Evolutionary conservation across 306 rosid species (phyloP).

Genomic region (Lathyrus aphaca): DNA sequence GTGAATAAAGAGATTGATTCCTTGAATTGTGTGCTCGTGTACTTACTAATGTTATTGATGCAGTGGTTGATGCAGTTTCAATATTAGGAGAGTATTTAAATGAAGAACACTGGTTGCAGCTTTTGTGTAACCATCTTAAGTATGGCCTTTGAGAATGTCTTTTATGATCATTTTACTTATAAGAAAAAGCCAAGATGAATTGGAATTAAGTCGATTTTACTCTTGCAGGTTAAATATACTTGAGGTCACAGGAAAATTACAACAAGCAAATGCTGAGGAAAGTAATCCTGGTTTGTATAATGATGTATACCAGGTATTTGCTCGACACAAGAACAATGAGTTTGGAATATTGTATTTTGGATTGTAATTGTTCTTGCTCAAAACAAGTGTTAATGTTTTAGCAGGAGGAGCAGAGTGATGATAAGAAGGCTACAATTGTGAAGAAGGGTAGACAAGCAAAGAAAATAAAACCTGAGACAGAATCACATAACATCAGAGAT

Average conservation of each 20-base stretch:
- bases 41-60: slow-evolving; percentile 48
- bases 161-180: slow-evolving; percentile 25
- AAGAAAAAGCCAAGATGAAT: slow-evolving; percentile 20
- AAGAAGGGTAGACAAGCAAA: slow-evolving; percentile 66
- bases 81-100: slow-evolving; percentile 84
- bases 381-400: slow-evolving; percentile 12
- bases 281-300: slow-evolving; percentile 40
- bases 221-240: slow-evolving; percentile 72
- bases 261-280: slow-evolving; percentile 48
- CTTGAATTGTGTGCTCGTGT: slow-evolving; percentile 29
- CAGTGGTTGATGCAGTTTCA: slow-evolving; percentile 87
- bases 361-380: slow-evolving; percentile 37
- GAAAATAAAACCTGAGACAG: slow-evolving; percentile 74
- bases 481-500: slow-evolving; percentile 74
- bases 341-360: slow-evolving; percentile 8
- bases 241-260: slow-evolving; percentile 62
- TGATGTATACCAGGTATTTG: slow-evolving; percentile 56
- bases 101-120: slow-evolving; percentile 86
- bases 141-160: slow-evolving; percentile 44
- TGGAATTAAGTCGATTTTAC: slow-evolving; percentile 28
- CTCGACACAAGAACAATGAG: slow-evolving; percentile 17
- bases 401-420: slow-evolving; percentile 67
- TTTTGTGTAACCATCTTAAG: slow-evolving; percentile 71
- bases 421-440: slow-evolving; percentile 48
- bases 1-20: slow-evolving; percentile 12